These are phyloP conservation scores for Fusarium pseudocircinatum DNA, from an alignment of 2,329 filamentous ascomycete species.

Conservation along the genomic window DNA sequence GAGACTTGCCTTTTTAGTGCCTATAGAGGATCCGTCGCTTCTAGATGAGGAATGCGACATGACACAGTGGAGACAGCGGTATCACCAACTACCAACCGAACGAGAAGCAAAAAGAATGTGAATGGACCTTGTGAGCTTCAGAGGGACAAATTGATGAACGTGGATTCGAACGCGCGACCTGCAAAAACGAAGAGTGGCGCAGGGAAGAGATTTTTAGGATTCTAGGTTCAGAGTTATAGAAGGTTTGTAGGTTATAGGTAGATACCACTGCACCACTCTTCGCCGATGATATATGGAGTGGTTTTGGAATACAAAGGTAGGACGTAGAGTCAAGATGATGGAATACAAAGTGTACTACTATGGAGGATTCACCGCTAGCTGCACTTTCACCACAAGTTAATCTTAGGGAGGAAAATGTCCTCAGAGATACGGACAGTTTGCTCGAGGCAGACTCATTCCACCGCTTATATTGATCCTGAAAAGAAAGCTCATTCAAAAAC, in stretches of 20 bases:
- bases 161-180: not conserved
- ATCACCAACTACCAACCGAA: not conserved
- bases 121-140: accelerated
- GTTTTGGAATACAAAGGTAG: not conserved
- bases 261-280: conserved; percentile 8
- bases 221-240: not conserved
- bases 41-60: not conserved
- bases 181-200: conserved; percentile 2
- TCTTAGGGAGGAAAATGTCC: no score
- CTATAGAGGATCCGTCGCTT: not conserved
- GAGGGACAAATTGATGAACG: accelerated
- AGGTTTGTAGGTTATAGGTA: conserved; percentile 1
- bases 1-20: not conserved
- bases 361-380: accelerated
- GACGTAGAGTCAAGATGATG: accelerated
- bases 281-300: not conserved
- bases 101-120: not conserved
- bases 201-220: conserved; percentile 1
- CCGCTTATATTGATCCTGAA: not conserved
- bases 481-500: not conserved
- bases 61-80: not conserved
- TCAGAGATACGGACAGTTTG: no score
- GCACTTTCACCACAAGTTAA: not conserved
- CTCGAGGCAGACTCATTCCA: not conserved
- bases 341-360: not conserved